Evolutionary conservation across 2,329 filamentous ascomycete genomes (phyloP).

Genomic region (Lasiodiplodia sp.): DNA sequence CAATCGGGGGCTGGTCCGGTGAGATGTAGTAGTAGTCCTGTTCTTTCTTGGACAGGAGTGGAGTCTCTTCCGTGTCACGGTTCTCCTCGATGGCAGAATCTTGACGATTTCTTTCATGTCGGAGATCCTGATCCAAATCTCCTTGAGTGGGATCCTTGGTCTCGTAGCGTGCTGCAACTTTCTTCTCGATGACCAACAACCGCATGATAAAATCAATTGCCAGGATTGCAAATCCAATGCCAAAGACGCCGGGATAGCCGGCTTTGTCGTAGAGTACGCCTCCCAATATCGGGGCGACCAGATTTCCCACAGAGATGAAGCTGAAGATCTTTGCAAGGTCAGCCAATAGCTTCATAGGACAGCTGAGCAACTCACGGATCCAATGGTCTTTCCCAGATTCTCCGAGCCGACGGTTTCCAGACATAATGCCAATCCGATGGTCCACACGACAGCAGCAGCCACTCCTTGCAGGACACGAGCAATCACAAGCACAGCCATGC

Average conservation of each 20-base stretch:
- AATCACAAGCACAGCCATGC: constrained; percentile 56
- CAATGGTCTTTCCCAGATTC: constrained; percentile 68
- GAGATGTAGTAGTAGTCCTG: constrained; percentile 28
- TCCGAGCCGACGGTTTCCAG: constrained; percentile 65
- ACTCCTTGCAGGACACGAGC: constrained; percentile 66
- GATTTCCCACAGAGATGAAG: constrained; percentile 64
- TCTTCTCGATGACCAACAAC: constrained; percentile 69
- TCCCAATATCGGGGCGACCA: constrained; percentile 65
- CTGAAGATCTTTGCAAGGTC: constrained; percentile 57
- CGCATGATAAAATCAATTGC: constrained; percentile 67
- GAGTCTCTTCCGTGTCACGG: constrained; percentile 17
- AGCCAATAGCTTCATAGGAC: background rate
- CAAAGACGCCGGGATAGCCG: constrained; percentile 67
- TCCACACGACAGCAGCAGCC: constrained; percentile 66
- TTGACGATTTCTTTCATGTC: background rate
- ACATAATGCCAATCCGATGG: constrained; percentile 64
- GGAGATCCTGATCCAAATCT: constrained; percentile 1
- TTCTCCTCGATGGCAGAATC: background rate
- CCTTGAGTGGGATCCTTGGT: constrained; percentile 16
- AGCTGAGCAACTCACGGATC: constrained; percentile 51
- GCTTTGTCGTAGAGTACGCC: constrained; percentile 67
- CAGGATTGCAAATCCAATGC: constrained; percentile 62
- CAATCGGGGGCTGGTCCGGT: constrained; percentile 14
- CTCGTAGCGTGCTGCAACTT: constrained; percentile 51
- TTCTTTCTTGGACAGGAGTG: constrained; percentile 16